Evolutionary conservation across 2,329 filamentous ascomycete species (phyloP), one percentile per base, ranked within the genome.

Genomic region (Calonectria pseudoreteaudii): DNA sequence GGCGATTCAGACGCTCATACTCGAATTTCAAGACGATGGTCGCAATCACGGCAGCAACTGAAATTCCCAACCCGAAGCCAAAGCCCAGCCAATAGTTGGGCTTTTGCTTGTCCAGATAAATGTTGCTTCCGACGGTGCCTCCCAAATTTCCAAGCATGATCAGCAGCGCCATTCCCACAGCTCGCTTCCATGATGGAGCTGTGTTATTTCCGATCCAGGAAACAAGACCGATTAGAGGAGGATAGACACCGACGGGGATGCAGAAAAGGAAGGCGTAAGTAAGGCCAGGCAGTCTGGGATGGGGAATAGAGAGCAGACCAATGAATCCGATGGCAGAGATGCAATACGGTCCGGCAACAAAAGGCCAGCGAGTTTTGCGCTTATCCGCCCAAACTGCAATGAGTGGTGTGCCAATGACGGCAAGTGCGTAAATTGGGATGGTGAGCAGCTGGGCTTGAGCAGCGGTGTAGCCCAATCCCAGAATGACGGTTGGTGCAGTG

Each of bases 131-230:
- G 16, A 73, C n/a, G n/a, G 26, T 16, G 20, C 68, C 52, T 44
- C 58, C 72, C 36, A 73, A n/a, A 20, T 73, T 73, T 8, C 67
- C 71, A 8, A 65, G 10, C 23, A 44, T 47, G 26, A 73, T 60
- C 10, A 44, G 31, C 4, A 67, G 3, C 1, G 71, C 71, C 49
- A 66, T 70, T 2, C 71, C 71, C 13, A 66, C 38, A 1, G 71
- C 71, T 16, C 71, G 38, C 30, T 70, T 70, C 58, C 67, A 66
- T 4, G 60, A 50, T 3, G 71, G 71, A 4, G 67, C 49, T 2
- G 53, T 28, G n/a, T 73, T 73, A n/a, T 73, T 70, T 20, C 38
- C 38, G 6, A 72, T 64, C 70, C 70, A 72, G 4, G 65, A 47
- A 16, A 72, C 31, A 6, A 69, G 56, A 3, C 31, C n/a, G 16